These are phyloP conservation scores for Whalleya microplaca DNA, from an alignment of 2,329 filamentous ascomycete species.

Conservation along the genomic window DNA sequence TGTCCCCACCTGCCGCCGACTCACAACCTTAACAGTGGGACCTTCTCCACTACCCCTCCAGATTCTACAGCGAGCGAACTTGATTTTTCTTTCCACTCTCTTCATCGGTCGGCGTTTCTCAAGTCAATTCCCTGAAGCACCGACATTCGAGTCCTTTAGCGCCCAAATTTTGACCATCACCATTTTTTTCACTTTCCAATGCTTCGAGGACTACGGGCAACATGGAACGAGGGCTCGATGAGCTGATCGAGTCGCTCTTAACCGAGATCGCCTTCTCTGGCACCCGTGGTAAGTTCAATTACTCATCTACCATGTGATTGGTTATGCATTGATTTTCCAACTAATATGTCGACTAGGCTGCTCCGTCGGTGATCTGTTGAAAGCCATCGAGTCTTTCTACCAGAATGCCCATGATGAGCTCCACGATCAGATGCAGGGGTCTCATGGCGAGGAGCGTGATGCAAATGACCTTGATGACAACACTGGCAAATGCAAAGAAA, in stretches of 20 bases:
- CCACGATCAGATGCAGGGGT: background rate
- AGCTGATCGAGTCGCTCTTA: slow-evolving; percentile 49
- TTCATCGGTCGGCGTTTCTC: slow-evolving; percentile 3
- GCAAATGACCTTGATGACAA: background rate
- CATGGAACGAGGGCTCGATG: slow-evolving; percentile 48
- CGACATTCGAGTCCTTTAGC: slow-evolving; percentile 34
- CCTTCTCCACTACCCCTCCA: background rate
- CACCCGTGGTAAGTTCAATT: slow-evolving; percentile 42
- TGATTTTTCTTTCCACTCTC: slow-evolving; percentile 8
- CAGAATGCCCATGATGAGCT: slow-evolving; percentile 1
- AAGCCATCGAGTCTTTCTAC: slow-evolving; percentile 34
- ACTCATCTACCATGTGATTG: slow-evolving; percentile 4
- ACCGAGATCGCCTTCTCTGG: slow-evolving; percentile 49
- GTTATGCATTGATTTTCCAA: slow-evolving; percentile 15
- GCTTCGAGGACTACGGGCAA: slow-evolving; percentile 23
- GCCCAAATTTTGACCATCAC: slow-evolving; percentile 19
- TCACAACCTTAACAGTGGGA: too few relatives aligned
- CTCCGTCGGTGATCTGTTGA: slow-evolving; percentile 31
- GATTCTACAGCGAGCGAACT: background rate
- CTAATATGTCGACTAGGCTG: slow-evolving; percentile 28
- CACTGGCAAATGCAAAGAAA: background rate
- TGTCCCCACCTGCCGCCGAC: too few relatives aligned
- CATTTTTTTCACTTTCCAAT: slow-evolving; percentile 28
- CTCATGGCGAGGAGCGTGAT: slow-evolving; percentile 1
- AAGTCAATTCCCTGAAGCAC: slow-evolving; percentile 25